Conservation (phyloP, 2,329 filamentous ascomycete genomes). For the Trichoderma polysporum region DNA sequence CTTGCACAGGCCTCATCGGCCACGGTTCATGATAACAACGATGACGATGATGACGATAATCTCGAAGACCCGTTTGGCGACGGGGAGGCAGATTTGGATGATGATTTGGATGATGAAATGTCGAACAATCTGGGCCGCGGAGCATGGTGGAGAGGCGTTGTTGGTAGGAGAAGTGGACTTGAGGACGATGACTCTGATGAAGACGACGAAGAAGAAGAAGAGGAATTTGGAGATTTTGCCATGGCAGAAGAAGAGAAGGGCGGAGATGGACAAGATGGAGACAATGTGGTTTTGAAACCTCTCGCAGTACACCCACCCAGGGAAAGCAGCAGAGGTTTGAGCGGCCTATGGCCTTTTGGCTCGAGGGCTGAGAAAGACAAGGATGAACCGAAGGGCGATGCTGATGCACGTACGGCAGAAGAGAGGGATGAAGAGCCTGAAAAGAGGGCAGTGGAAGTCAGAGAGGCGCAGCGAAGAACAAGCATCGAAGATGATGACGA, state of each 20-base stretch:
- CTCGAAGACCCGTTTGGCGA: constrained; percentile 50
- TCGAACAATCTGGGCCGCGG: constrained; percentile 37
- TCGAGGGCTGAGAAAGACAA: constrained; percentile 36
- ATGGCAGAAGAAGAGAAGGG: constrained; percentile 54
- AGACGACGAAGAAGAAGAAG: constrained; percentile 48
- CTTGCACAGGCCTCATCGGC: constrained; percentile 48
- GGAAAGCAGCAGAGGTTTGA: constrained; percentile 44
- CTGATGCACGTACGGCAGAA: constrained; percentile 6
- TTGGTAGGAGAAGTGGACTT: constrained; percentile 40
- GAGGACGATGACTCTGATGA: constrained; percentile 51
- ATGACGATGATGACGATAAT: constrained; percentile 45
- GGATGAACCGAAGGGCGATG: constrained; percentile 17
- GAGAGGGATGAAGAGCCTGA: constrained; percentile 35
- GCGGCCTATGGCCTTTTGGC: constrained; percentile 61
- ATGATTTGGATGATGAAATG: constrained; percentile 53
- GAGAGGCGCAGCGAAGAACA: constrained; percentile 53
- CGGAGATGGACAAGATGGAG: constrained; percentile 33
- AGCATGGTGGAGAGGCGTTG: constrained; percentile 51
- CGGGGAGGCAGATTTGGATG: constrained; percentile 53
- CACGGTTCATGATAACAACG: constrained; percentile 39
- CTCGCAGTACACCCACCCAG: constrained; percentile 53
- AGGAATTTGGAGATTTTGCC: constrained; percentile 69
- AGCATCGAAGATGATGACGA: constrained; percentile 62
- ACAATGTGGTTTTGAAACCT: constrained; percentile 54
- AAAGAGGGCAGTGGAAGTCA: constrained; percentile 50